Percentiles rank a stretch among this genome's conserved stretches.
Evolutionary conservation across 768 basidiomycete species (phyloP).

Genomic region (Hemileccinum impolitum): DNA sequence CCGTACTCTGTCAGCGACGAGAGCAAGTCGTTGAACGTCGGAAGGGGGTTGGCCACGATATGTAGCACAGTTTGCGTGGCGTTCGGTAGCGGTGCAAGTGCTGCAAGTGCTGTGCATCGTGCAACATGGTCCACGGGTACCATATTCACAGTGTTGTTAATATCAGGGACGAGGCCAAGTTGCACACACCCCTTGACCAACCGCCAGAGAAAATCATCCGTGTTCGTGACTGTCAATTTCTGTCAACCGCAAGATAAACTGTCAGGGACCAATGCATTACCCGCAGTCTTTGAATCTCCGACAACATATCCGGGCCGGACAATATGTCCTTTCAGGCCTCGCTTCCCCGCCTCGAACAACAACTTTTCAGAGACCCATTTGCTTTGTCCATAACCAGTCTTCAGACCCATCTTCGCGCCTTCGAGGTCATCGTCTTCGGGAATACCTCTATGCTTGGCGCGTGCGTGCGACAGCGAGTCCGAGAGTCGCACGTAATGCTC

Average conservation of each 20-base stretch:
- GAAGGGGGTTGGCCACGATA: slow-evolving; percentile 79
- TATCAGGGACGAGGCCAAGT: slow-evolving; percentile 93
- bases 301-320: slow-evolving; percentile 95
- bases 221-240: slow-evolving; percentile 77
- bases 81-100: slow-evolving; percentile 53
- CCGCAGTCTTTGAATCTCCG: slow-evolving; percentile 84
- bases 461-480: slow-evolving; percentile 52
- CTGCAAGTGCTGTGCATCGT: slow-evolving; percentile 70
- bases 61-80: slow-evolving; percentile 65
- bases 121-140: slow-evolving; percentile 98
- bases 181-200: slow-evolving; percentile 98
- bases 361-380: slow-evolving; percentile 99
- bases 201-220: slow-evolving; percentile 98
- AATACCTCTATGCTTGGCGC: slow-evolving; percentile 56
- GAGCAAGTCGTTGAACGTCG: slow-evolving; percentile 87
- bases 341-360: slow-evolving; percentile 83
- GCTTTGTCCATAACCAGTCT: slow-evolving; percentile 93
- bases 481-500: slow-evolving; percentile 87
- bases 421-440: slow-evolving; percentile 89
- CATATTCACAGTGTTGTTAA: slow-evolving; percentile 98
- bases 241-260: slow-evolving; percentile 2
- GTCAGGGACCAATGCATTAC: slow-evolving; percentile 34
- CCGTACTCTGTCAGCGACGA: slow-evolving; percentile 74
- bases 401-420: slow-evolving; percentile 68
- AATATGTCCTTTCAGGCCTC: slow-evolving; percentile 83